A percentile compares a stretch with the other conserved stretches of the same genome.
Evolutionary conservation across 2,329 filamentous ascomycete genomes (phyloP).

Genomic region (Calonectria henricotiae): DNA sequence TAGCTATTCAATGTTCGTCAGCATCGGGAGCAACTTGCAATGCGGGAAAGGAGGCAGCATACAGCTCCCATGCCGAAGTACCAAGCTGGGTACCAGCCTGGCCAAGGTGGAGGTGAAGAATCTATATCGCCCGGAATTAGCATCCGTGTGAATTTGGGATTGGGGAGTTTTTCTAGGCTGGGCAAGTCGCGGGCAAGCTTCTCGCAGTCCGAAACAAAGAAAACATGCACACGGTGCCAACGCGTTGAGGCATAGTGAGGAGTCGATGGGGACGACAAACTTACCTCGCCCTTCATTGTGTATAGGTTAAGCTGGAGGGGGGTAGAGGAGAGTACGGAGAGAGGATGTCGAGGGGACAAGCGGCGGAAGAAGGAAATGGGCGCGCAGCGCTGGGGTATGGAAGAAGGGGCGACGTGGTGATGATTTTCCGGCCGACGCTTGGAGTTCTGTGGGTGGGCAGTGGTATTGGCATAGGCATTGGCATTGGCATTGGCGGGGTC

Average conservation of each 20-base stretch:
- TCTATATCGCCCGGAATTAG: slow-evolving; percentile 59
- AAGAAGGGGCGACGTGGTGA: slow-evolving; percentile 54
- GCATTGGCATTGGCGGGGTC: slow-evolving; percentile 52
- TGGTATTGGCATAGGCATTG: slow-evolving; percentile 41
- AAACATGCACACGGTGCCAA: slow-evolving; percentile 39
- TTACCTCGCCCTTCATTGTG: slow-evolving; percentile 74
- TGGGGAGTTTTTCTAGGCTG: slow-evolving; percentile 35
- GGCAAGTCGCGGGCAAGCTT: slow-evolving; percentile 29
- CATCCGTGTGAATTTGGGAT: slow-evolving; percentile 38
- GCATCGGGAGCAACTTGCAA: slow-evolving; percentile 31
- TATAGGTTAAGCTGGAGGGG: slow-evolving; percentile 48
- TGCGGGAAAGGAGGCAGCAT: slow-evolving; percentile 60
- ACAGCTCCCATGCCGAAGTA: slow-evolving; percentile 85
- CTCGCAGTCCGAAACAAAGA: slow-evolving; percentile 41
- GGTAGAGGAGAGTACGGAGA: slow-evolving; percentile 45
- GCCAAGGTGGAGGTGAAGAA: slow-evolving; percentile 77
- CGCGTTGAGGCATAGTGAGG: slow-evolving; percentile 28
- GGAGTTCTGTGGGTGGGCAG: slow-evolving; percentile 51
- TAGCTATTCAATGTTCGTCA: slow-evolving; percentile 67
- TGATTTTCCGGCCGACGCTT: slow-evolving; percentile 57
- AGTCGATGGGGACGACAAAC: slow-evolving; percentile 48
- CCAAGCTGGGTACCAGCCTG: slow-evolving; percentile 83
- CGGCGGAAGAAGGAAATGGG: slow-evolving; percentile 52
- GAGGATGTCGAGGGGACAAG: slow-evolving; percentile 43
- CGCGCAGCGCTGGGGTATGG: slow-evolving; percentile 57